Evolutionary conservation across 257 asterid species (phyloP), one percentile per base, ranked within the genome.

Genomic region (Penstemon newberryi): DNA sequence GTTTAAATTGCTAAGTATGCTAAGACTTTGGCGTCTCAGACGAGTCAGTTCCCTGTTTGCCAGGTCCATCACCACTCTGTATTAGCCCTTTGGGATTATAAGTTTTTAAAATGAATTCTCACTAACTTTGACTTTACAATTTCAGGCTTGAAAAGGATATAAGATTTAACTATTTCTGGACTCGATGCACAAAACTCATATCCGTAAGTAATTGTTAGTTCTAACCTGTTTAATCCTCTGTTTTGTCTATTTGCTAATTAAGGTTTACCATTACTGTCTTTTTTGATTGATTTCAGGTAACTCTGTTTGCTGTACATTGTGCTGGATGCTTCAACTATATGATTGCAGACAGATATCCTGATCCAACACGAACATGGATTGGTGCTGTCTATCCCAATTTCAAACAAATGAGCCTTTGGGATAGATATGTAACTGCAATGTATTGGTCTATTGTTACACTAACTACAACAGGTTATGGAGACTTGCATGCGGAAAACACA

Each of bases 391-490:
- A 83, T 70, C 93, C 95, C 0, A 75, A 82, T 69, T 92, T 92
- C 82, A 86, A 86, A 60, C 62, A 67, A 62, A 39, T 42, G 70
- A 85, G 95, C 73, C 66, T 86, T 3, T 84, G 89, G 87, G 87
- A 81, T 64, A 81, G 97, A 80, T 92, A 92, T 41, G 78, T 92
- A 19, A 82, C 92, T 5, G 61, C 98, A 57, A 69, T 86, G 50
- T 92, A 92, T 42, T 92, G 96, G 96, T 92, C 98, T 9, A 88
- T 87, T 11, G 96, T 88, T 3, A 92, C 98, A 0, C 86, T 92
- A 63, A 90, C 96, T 1, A 90, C 98, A 12, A 88, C 97, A 0
- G 98, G 98, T 19, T 92, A 92, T 56, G 98, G 98, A 4, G 98
- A 90, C 72, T 75, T 90, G 67, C 98, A 92, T 71, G 90, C 98